Evolutionary conservation across 371 early-diverging fungal genomes (phyloP).

Genomic region (Mucor saturninus): DNA sequence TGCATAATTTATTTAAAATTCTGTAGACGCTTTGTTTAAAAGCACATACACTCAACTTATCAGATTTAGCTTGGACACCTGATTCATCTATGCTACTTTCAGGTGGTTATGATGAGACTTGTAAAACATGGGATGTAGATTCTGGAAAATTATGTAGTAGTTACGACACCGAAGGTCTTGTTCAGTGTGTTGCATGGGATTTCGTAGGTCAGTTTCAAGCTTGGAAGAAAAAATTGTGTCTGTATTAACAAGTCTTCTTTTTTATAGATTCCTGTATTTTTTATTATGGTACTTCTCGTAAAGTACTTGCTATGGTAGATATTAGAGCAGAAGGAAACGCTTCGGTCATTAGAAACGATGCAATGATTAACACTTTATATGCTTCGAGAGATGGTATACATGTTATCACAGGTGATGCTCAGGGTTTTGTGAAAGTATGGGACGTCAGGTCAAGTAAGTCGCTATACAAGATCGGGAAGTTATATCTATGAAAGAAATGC

Average conservation of each 20-base stretch:
- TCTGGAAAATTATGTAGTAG: conserved; percentile 65
- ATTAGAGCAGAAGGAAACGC: conserved; percentile 54
- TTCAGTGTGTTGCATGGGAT: conserved; percentile 84
- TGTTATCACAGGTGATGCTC: conserved; percentile 81
- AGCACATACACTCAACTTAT: conserved; percentile 80
- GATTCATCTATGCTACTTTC: conserved; percentile 79
- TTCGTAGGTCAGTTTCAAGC: conserved; percentile 45
- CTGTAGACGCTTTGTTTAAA: conserved; percentile 59
- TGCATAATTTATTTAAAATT: neutral
- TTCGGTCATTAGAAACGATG: conserved; percentile 64
- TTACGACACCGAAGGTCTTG: conserved; percentile 81
- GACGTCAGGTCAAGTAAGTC: conserved; percentile 74
- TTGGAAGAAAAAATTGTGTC: neutral
- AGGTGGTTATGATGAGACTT: conserved; percentile 83
- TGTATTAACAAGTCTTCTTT: neutral
- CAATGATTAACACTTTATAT: conserved; percentile 84
- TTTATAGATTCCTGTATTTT: conserved; percentile 69
- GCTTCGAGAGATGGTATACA: conserved; percentile 73
- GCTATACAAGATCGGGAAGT: neutral
- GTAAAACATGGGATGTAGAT: conserved; percentile 85
- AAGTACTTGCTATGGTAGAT: conserved; percentile 75
- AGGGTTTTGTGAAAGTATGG: conserved; percentile 84
- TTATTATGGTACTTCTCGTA: conserved; percentile 81
- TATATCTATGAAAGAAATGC: neutral
- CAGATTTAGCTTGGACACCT: conserved; percentile 81